Conservation (phyloP, 2,329 filamentous ascomycete genomes). For the Pestalotiopsis sp. region DNA sequence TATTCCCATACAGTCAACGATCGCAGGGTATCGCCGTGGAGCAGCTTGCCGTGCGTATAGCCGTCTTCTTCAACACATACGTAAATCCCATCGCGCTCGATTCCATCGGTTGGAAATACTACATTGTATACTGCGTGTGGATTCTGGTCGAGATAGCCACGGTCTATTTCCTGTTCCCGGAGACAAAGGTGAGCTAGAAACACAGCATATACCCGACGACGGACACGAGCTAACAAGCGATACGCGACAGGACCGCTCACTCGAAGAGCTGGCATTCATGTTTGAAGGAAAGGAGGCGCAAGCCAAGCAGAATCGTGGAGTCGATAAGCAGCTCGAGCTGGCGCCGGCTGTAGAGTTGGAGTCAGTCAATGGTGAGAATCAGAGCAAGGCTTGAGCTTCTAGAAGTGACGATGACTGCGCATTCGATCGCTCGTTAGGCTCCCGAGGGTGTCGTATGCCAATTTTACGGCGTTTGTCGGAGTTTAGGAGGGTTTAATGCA, state of each 20-base stretch:
- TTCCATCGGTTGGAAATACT: slow-evolving; percentile 41
- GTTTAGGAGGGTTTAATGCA: not conserved
- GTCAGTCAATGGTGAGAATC: not conserved
- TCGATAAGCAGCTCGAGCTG: slow-evolving; percentile 33
- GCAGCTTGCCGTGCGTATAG: slow-evolving; percentile 40
- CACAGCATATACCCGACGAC: not conserved
- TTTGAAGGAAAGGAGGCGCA: slow-evolving; percentile 35
- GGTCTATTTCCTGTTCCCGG: slow-evolving; percentile 37
- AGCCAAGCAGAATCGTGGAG: slow-evolving; percentile 26
- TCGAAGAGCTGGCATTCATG: slow-evolving; percentile 38
- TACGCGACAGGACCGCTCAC: slow-evolving; percentile 24
- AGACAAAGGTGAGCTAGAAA: slow-evolving; percentile 27
- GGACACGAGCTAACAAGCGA: not conserved
- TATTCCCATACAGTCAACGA: slow-evolving; percentile 40
- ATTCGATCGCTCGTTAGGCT: not conserved
- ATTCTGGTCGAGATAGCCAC: slow-evolving; percentile 36
- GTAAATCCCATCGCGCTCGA: slow-evolving; percentile 47
- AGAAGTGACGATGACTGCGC: not conserved
- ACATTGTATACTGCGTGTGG: slow-evolving; percentile 38
- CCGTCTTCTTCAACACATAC: slow-evolving; percentile 50
- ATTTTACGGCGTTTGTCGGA: not conserved
- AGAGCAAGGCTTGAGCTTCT: not conserved
- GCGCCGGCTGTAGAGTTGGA: slow-evolving; percentile 14
- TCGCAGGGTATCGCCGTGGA: slow-evolving; percentile 41
- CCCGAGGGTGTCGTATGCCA: not conserved